Conservation (phyloP, 257 asterid species). For the Paraleonurus japonicus region DNA sequence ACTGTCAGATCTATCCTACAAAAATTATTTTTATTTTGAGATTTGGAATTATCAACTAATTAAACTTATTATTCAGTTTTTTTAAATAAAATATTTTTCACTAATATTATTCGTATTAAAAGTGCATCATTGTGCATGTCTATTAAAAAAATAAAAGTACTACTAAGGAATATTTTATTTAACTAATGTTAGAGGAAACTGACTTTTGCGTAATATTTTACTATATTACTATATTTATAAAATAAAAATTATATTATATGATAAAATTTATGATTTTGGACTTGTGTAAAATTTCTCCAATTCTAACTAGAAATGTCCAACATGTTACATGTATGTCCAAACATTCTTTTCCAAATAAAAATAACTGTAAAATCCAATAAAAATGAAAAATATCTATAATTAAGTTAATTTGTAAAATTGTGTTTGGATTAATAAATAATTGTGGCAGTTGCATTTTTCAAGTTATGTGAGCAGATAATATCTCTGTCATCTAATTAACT, state of each 20-base stretch:
- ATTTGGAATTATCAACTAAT: not conserved
- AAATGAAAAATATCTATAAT: not conserved
- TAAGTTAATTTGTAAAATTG: not conserved
- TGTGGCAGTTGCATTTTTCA: not conserved
- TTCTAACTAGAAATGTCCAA: not conserved
- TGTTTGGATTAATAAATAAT: not conserved
- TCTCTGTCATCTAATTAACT: slow-evolving; percentile 20
- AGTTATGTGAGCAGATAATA: slow-evolving; percentile 17
- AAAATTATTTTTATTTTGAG: not conserved
- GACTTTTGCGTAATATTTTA: not conserved
- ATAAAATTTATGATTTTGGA: too few species aligned
- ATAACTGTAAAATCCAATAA: not conserved
- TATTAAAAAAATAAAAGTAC: not conserved
- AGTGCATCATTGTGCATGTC: not conserved
- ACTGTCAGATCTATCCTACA: not conserved
- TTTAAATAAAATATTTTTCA: not conserved
- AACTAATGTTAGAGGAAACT: not conserved
- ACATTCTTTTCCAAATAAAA: not conserved
- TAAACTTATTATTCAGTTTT: not conserved
- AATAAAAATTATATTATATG: too few species aligned
- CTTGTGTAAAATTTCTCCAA: not conserved
- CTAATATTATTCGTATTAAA: not conserved
- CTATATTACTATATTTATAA: too few species aligned
- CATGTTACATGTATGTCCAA: not conserved
- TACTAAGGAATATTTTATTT: not conserved